Base-by-base conservation (phyloP, 768 basidiomycete genomes). In the Daedalea quercina region DNA sequence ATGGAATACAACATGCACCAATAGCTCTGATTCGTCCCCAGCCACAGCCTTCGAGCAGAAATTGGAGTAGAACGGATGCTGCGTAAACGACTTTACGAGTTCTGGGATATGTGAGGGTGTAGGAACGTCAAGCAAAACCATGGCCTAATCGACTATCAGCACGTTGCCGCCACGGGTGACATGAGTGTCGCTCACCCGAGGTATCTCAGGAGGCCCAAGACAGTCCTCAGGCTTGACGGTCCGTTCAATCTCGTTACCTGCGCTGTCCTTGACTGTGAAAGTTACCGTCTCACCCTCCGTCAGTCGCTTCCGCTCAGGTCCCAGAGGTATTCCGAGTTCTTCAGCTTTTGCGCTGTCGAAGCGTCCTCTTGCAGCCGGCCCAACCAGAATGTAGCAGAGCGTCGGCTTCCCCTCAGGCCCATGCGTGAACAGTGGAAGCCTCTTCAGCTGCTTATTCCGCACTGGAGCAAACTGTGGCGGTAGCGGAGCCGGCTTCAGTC, bases 101-200 rank as follows among this genome's bases (percentile, higher is more conserved):
- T 75, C 67, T 1, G 74, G 69, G 17, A 86, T 80, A 63, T 87
- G 80, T 26, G 65, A 72, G 0, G 74, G 68, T 0, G 79, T 76
- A 0, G 92, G 87, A 12, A 87, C 78, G 59, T 94, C 89, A 42
- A 94, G 66, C 4, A 93, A 64, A 22, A 85, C 64, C 2, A 76
- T 82, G 82, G 89, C 58, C 51, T 56, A 47, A n/a, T 6, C 37
- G 15, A 40, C 37, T 6, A 3, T 40, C 24, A 37, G 44, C 45
- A 17, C 13, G 35, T 11, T 15, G 17, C 22, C 9, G 23, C 46
- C 33, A 43, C 49, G 50, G 25, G 23, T 37, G 40, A 42, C 22
- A 26, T 7, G 34, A 24, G 31, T 31, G n/a, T 19, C 17, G 6
- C 41, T 6, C n/a, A 81, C 79, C 52, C 71, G 70, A 25, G 80